Evolutionary conservation across 148 eudicot genomes (phyloP).

Genomic region (Rhododendron williamsianum): DNA sequence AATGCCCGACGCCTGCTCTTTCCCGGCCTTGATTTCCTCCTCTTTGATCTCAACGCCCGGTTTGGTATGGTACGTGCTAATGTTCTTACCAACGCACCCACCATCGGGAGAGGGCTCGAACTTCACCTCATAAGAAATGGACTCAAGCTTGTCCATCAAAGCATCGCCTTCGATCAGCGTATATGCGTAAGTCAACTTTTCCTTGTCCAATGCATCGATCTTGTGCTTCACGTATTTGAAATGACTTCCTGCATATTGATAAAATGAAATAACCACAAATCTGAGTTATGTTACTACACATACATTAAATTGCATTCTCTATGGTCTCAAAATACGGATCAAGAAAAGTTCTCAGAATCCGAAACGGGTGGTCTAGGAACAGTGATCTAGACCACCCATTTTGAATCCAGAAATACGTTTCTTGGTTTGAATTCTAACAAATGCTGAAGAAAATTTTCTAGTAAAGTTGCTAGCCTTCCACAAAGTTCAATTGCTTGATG

Average conservation of each 20-base stretch:
- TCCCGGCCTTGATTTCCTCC: slow-evolving; percentile 14
- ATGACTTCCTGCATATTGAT: slow-evolving; percentile 5
- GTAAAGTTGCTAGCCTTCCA: slow-evolving; percentile 17
- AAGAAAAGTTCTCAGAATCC: background rate
- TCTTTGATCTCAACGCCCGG: slow-evolving; percentile 15
- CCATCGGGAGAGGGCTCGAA: slow-evolving; percentile 7
- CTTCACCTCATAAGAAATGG: slow-evolving; percentile 4
- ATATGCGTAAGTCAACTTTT: slow-evolving; percentile 1
- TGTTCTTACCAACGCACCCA: slow-evolving; percentile 8
- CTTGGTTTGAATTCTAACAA: background rate
- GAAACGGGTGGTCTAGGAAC: background rate
- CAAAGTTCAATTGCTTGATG: slow-evolving; percentile 24
- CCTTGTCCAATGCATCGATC: slow-evolving; percentile 13
- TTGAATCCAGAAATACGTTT: background rate
- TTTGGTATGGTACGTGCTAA: slow-evolving; percentile 10
- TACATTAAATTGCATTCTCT: background rate
- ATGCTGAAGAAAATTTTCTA: too few species aligned
- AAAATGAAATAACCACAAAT: background rate
- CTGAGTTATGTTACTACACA: background rate
- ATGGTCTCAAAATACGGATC: background rate
- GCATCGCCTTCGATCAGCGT: slow-evolving; percentile 13
- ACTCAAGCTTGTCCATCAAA: slow-evolving; percentile 2
- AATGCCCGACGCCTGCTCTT: slow-evolving; percentile 7
- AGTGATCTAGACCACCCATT: background rate
- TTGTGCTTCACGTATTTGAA: slow-evolving; percentile 8